Percentiles rank a stretch among this genome's conserved stretches.
Conservation (phyloP, 305 asterid genomes). For the Stenogyne calaminthoides region DNA sequence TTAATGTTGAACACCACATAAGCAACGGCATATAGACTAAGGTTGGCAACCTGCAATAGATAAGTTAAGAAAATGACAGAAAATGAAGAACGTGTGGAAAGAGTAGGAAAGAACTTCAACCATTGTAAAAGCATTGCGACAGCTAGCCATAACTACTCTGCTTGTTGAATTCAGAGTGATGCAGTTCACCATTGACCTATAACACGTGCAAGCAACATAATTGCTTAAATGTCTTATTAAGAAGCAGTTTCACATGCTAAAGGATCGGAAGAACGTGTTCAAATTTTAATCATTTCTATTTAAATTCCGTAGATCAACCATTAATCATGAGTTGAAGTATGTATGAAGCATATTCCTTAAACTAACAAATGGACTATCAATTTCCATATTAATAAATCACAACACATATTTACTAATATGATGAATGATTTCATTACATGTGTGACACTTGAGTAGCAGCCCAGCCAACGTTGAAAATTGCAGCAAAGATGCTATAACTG, state of each 20-base stretch:
- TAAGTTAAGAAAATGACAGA: constrained; percentile 23
- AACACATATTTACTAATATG: background rate
- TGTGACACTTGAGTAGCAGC: constrained; percentile 98
- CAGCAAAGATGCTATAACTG: constrained; percentile 79
- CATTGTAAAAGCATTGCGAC: constrained; percentile 94
- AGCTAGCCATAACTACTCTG: constrained; percentile 86
- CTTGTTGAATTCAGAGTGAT: constrained; percentile 87
- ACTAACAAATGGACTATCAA: background rate
- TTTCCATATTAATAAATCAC: background rate
- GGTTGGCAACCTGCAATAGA: constrained; percentile 74
- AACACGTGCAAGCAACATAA: constrained; percentile 24
- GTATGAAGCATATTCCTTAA: background rate
- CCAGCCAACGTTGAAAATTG: constrained; percentile 89
- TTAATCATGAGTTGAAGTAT: background rate
- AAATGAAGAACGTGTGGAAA: constrained; percentile 1
- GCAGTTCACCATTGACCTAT: constrained; percentile 98
- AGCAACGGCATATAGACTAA: constrained; percentile 79
- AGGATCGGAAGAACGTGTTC: background rate
- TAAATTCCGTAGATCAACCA: background rate
- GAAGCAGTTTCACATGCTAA: background rate
- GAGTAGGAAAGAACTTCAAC: constrained; percentile 42
- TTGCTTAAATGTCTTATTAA: background rate
- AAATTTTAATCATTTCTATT: background rate
- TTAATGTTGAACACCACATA: constrained; percentile 58
- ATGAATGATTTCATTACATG: constrained; percentile 53